Evolutionary conservation across 1,284 basidiomycete species (phyloP).

Genomic region (Chondrostereum purpureum): DNA sequence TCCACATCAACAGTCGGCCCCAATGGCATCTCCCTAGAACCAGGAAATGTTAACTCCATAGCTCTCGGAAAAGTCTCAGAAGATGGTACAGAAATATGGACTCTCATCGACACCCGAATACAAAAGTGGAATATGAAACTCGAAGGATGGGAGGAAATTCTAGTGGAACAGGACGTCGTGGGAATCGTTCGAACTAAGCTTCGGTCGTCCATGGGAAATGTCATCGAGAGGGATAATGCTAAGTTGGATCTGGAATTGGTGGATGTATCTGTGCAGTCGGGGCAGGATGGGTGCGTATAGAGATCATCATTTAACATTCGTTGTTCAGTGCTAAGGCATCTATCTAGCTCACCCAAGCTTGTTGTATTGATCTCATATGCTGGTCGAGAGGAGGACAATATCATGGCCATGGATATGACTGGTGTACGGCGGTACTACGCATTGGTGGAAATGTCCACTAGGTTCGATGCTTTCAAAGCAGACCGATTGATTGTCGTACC

Average conservation of each 20-base stretch:
- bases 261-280: conserved; percentile 43
- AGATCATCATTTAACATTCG: too few relatives aligned
- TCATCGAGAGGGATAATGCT: conserved; percentile 31
- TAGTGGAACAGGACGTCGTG: conserved; percentile 47
- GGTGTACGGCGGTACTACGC: conserved; percentile 57
- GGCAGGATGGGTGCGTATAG: conserved; percentile 50
- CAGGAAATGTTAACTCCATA: conserved; percentile 55
- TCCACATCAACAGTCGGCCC: conserved; percentile 13
- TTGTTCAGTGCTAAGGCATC: conserved; percentile 5
- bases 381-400: conserved; percentile 40
- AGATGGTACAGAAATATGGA: conserved; percentile 52
- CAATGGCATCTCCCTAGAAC: conserved; percentile 22
- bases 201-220: conserved; percentile 32
- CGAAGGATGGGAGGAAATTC: conserved; percentile 62
- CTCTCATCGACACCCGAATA: conserved; percentile 55
- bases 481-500: conserved; percentile 52
- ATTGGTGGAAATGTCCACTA: conserved; percentile 41
- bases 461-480: conserved; percentile 37
- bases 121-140: conserved; percentile 62
- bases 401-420: conserved; percentile 34
- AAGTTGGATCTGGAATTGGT: conserved; percentile 62
- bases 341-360: conserved; percentile 40
- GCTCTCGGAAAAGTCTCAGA: conserved; percentile 38
- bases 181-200: conserved; percentile 35
- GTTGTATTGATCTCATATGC: conserved; percentile 65